Conservation (phyloP, 2,329 filamentous ascomycete genomes). For the Cercospora citrullina region DNA sequence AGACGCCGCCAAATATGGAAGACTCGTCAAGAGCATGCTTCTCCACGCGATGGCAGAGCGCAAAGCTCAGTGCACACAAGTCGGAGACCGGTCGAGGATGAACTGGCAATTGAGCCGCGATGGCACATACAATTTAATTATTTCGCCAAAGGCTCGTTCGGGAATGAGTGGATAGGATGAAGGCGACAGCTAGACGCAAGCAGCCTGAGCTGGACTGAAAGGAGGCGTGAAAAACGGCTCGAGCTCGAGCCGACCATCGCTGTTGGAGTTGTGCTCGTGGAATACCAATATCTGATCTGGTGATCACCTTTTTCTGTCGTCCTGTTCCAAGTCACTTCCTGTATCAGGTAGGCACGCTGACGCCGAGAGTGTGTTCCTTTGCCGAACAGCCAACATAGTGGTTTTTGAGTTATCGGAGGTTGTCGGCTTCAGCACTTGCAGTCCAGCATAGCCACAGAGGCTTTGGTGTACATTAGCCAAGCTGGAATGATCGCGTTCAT, state of each 20-base stretch:
- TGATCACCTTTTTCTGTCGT: not conserved
- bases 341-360: not conserved
- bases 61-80: not conserved
- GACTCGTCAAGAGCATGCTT: not conserved
- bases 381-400: not conserved
- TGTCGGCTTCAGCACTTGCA: not conserved
- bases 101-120: not conserved
- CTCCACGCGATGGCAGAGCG: not conserved
- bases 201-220: not conserved
- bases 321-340: not conserved
- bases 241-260: not conserved
- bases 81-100: not conserved
- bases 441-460: not conserved
- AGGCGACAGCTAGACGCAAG: not conserved
- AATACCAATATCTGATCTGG: not conserved
- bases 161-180: not conserved
- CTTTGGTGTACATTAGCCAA: not conserved
- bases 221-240: not conserved
- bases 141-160: not conserved
- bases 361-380: not conserved
- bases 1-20: not conserved
- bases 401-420: not conserved
- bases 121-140: not conserved
- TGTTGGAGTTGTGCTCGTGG: not conserved
- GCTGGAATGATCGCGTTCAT: not conserved